Conservation (phyloP, 257 asterid genomes). For the Rauvolfia tetraphylla region DNA sequence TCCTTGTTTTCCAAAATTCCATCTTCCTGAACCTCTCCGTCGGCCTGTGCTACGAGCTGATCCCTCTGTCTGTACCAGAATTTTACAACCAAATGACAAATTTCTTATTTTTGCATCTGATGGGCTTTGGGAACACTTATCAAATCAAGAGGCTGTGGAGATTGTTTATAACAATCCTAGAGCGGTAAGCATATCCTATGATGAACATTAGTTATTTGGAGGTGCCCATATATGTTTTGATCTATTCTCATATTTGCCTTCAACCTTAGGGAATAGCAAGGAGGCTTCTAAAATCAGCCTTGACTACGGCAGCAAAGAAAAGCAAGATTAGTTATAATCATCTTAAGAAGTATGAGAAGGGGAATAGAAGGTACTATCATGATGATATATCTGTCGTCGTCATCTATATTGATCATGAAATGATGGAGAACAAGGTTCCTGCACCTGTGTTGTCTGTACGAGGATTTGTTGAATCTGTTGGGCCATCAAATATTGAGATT, state of each 20-base stretch:
- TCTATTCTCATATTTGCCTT: neutral
- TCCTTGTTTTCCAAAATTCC: constrained; percentile 40
- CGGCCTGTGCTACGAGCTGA: constrained; percentile 69
- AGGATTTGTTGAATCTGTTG: constrained; percentile 49
- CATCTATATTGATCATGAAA: constrained; percentile 52
- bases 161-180: constrained; percentile 70
- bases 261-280: constrained; percentile 65
- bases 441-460: constrained; percentile 46
- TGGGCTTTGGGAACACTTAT: constrained; percentile 84
- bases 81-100: constrained; percentile 46
- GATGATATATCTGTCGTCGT: constrained; percentile 78
- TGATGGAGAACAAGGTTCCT: constrained; percentile 27
- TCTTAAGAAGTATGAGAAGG: constrained; percentile 41
- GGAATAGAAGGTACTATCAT: constrained; percentile 51
- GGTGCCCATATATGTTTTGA: neutral
- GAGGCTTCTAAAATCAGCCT: constrained; percentile 51
- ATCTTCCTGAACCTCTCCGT: constrained; percentile 56
- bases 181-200: constrained; percentile 32
- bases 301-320: constrained; percentile 43
- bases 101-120: constrained; percentile 83
- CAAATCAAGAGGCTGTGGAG: constrained; percentile 71
- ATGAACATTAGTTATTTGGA: neutral
- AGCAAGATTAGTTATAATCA: constrained; percentile 38
- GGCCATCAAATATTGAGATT: constrained; percentile 49
- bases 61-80: constrained; percentile 49